These are phyloP conservation scores for Sphagnurus paluster DNA, from an alignment of 1,284 basidiomycete species.

Conservation along the genomic window DNA sequence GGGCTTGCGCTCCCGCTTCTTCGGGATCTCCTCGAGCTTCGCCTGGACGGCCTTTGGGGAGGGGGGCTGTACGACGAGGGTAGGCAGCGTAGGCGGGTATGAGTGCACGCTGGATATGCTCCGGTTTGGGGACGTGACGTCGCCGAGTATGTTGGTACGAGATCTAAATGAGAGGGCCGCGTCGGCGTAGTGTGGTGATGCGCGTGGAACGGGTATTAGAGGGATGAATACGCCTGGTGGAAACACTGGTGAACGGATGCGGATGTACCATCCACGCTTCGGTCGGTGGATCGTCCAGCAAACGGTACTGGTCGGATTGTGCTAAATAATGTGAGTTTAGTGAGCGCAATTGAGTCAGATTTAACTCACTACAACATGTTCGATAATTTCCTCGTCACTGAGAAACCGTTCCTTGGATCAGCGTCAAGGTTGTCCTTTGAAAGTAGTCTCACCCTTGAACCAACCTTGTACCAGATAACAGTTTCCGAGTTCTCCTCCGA, in stretches of 20 bases:
- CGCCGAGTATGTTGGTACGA: constrained; percentile 44
- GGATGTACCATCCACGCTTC: constrained; percentile 78
- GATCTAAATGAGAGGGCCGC: constrained; percentile 64
- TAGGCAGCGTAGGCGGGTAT: constrained; percentile 66
- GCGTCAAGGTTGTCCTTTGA: constrained; percentile 11
- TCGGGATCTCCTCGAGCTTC: constrained; percentile 36
- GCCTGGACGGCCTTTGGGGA: constrained; percentile 43
- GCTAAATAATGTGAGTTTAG: too few relatives aligned
- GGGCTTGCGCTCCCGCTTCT: constrained; percentile 7
- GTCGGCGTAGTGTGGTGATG: constrained; percentile 57
- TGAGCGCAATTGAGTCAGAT: too few relatives aligned
- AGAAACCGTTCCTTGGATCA: constrained; percentile 66
- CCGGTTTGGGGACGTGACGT: constrained; percentile 29
- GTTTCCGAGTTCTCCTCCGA: constrained; percentile 54
- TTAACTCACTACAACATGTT: constrained; percentile 63
- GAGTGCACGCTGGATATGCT: constrained; percentile 50
- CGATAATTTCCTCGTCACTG: constrained; percentile 70
- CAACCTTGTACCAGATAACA: constrained; percentile 75
- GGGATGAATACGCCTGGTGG: constrained; percentile 66
- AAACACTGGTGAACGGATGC: constrained; percentile 64
- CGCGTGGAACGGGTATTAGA: constrained; percentile 54
- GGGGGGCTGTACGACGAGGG: constrained; percentile 39
- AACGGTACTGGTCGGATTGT: constrained; percentile 61
- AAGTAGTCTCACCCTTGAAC: constrained; percentile 14
- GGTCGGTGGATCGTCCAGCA: constrained; percentile 77